Percentiles rank a stretch among this genome's conserved stretches.
These are phyloP conservation scores for Monilinia laxa DNA, from an alignment of 2,329 filamentous ascomycete species.

Conservation along the genomic window DNA sequence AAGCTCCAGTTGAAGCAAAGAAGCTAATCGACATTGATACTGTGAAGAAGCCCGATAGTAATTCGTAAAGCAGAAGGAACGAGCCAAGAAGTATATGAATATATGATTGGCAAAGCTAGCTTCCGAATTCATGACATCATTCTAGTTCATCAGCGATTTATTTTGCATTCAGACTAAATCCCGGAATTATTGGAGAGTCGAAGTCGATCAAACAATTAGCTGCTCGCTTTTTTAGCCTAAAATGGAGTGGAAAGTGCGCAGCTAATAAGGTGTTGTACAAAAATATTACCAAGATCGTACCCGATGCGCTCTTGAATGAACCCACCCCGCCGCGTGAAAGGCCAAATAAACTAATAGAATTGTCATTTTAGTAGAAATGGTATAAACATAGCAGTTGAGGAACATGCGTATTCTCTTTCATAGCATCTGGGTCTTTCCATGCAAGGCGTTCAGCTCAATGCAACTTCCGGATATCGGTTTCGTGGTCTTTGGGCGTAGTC, in stretches of 20 bases:
- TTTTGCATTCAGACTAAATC: not conserved
- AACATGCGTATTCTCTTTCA: too few relatives aligned
- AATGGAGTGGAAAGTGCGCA: not conserved
- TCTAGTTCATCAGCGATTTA: not conserved
- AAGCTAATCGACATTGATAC: not conserved
- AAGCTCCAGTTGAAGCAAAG: not conserved
- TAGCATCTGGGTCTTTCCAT: too few relatives aligned
- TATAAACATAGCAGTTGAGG: too few relatives aligned
- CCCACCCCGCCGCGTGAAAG: not conserved
- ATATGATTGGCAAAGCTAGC: not conserved
- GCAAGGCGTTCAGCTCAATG: too few relatives aligned
- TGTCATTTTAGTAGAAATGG: too few relatives aligned
- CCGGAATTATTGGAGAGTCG: not conserved
- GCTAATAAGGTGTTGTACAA: not conserved
- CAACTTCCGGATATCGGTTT: too few relatives aligned
- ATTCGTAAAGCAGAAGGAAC: not conserved
- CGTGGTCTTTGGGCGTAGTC: too few relatives aligned
- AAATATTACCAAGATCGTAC: not conserved
- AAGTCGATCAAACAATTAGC: not conserved
- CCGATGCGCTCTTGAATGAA: not conserved
- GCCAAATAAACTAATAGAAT: not conserved
- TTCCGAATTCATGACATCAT: not conserved
- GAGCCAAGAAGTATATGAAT: not conserved
- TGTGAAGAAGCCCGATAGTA: not conserved
- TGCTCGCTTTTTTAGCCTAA: not conserved